Base-by-base conservation (phyloP, 2,329 filamentous ascomycete species). In the Sarocladium brachiariae region DNA sequence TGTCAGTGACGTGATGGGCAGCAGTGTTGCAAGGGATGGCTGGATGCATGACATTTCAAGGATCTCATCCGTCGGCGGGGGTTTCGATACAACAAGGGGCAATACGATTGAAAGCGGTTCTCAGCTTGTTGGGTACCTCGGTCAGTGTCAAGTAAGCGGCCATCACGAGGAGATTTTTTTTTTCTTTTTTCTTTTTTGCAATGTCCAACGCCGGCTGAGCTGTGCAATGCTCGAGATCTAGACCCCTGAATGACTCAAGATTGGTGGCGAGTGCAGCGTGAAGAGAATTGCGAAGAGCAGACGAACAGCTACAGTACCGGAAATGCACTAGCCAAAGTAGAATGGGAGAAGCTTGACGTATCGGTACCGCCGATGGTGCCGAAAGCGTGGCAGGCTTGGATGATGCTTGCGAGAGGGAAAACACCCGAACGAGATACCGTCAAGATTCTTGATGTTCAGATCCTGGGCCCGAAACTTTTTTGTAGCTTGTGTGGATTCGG, bases 261-360 rank as follows among this genome's bases (percentile, higher is more conserved):
- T 19, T 25, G 27, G 43, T 47, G 39, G 43, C 43, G 43, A 47
- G 25, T 4, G 27, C 43, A 31, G 43, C 24, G n/a, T n/a, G 10
- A 45, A 23, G 23, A 47, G 33, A 47, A 47, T 9, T 27, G 39
- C 30, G 21, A 30, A 47, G 27, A 23, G 16, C 16, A 39, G 35
- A 7, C 18, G 11, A 21, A 39, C 7, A 39, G 18, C 35, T 4
- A 16, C 27, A 11, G 10, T 47, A 25, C 43, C 43, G 43, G 43
- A 47, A 47, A 47, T 18, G 43, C 43, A 47, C 43, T 47, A 47
- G 43, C 43, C 5, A 21, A 47, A 33, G 27, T 47, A 45, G 21
- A 23, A 47, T 47, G 24, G 27, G 25, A 33, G 25, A 13, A 16
- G 27, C 5, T 47, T 30, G 25, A 47, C 25, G 43, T 33, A 43